Base-by-base conservation (phyloP, 2,329 filamentous ascomycete species). In the Sphaerulina musiva region DNA sequence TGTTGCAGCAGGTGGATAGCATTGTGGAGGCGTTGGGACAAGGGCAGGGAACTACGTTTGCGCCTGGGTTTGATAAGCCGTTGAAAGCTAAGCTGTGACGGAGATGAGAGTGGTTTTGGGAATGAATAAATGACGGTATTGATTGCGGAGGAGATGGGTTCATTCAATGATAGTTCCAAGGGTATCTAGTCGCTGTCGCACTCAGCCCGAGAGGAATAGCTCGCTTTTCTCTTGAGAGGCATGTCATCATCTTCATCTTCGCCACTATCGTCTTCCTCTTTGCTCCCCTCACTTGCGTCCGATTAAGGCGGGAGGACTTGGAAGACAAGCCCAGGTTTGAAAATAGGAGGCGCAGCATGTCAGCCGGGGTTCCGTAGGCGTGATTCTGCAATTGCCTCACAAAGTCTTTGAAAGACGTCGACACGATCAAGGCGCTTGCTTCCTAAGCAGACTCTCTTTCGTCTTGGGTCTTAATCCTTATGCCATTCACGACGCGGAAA, bases 1-100 rank as follows among this genome's bases (percentile, higher is more conserved):
- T 86, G 52, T 65, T 87, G 61, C 71, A 79, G 57, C 79, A 75
- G 59, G 76, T 86, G 2, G 84, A 87, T 71, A 70, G 74, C 55
- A 78, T 86, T 58, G 80, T 85, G 2, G 68, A 70, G 54, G 70
- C 70, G 3, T 71, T 79, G 63, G 68, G 74, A 5, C 62, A 76
- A 69, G 76, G 74, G 0, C 54, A 64, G 50, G 80, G 78, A 2
- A 78, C 75, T 31, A 80, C 72, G 49, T 84, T 83, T 72, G 80
- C 80, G 17, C 79, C 80, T 5, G 78, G 74, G 0, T 63, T 76
- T 55, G 64, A 61, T 26, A 60, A 55, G 40, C 66, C 67, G 55
- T 61, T 71, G 2, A 78, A 75, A 66, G 66, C 77, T 58, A 78
- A 68, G 64, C 58, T 70, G 52, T 70, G 53, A 57, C 6, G 12